These are phyloP conservation scores for Aspergillus wentii DNA, from an alignment of 495 filamentous ascomycete genomes.

Conservation along the genomic window DNA sequence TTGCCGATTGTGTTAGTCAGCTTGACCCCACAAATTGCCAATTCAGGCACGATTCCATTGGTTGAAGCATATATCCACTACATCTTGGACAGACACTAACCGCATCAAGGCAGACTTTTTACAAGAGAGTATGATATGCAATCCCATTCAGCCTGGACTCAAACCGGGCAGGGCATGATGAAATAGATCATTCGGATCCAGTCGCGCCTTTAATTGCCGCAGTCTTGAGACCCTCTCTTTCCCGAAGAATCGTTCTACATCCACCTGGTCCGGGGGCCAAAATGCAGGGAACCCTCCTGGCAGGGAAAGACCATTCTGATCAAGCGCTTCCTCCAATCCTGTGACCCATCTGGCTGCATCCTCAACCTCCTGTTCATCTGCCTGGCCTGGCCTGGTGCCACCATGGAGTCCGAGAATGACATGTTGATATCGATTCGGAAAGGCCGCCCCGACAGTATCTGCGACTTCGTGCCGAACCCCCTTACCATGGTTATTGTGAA, in stretches of 20 bases:
- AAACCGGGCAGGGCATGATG: constrained; percentile 6
- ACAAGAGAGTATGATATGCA: constrained; percentile 1
- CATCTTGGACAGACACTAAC: constrained; percentile 2
- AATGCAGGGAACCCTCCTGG: constrained; percentile 6
- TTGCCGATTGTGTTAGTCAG: too few relatives aligned
- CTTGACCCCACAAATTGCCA: too few relatives aligned
- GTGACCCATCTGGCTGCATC: constrained; percentile 6
- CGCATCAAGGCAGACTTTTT: neutral
- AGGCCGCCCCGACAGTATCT: constrained; percentile 6
- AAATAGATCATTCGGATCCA: constrained; percentile 8
- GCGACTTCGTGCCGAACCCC: constrained; percentile 5
- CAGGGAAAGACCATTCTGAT: constrained; percentile 4
- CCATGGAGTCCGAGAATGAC: constrained; percentile 9
- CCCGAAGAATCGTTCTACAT: constrained; percentile 4
- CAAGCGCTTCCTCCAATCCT: constrained; percentile 3
- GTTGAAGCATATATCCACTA: too few relatives aligned
- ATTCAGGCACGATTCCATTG: too few relatives aligned
- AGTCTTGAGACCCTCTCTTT: constrained; percentile 1
- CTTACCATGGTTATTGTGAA: constrained; percentile 13
- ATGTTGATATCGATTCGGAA: constrained; percentile 8
- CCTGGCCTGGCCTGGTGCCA: neutral
- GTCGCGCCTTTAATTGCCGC: constrained; percentile 4
- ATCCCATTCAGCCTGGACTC: constrained; percentile 3
- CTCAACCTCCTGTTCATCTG: constrained; percentile 3
- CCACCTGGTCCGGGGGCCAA: constrained; percentile 6